Evolutionary conservation across 2,329 filamentous ascomycete genomes (phyloP), one percentile per base, ranked within the genome.

Genomic region (Rhexocercosporidium sp.): DNA sequence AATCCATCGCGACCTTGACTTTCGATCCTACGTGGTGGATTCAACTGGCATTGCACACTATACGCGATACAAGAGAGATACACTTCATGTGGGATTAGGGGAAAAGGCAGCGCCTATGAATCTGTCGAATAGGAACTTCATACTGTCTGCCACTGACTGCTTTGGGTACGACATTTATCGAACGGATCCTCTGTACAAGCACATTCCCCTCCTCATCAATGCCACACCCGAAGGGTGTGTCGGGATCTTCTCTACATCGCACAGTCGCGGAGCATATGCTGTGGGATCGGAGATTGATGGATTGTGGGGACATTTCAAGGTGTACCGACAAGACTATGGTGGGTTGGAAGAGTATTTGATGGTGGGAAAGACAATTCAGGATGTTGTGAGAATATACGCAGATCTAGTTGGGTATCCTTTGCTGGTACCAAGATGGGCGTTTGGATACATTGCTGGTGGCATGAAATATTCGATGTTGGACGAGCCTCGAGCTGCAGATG

Each of bases 21-120:
- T 86, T 72, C 87, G 90, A 11, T 91, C 90, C 0, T 93, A 92
- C 70, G 85, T 82, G 1, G 79, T 87, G 8, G 88, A 92, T 70
- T 85, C 85, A 0, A 76, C 79, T 0, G 90, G 90, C 1, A 79
- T 91, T 22, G 84, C 88, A 0, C 88, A 91, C 73, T 92, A 92
- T 74, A 87, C 86, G 0, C 78, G 82, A 16, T 90, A 90, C 75
- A 86, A 89, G 69, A 80, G 84, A 18, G 82, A 84, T 22, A 89
- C 86, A 0, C 82, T 93, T 0, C 88, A 93, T 71, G 85, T 92
- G 20, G 90, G 91, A 0, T 81, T 93, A 0, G 91, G 90, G 4
- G 90, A 93, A 76, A 92, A 92, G 75, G 83, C 88, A 5, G 90
- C 89, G 0, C 90, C 90, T 0, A 92, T 93, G 88, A 87, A 93